phyloP scores from a whole-genome alignment of 345 rosid genomes.

The Rhodomyrtus tomentosa region DNA sequence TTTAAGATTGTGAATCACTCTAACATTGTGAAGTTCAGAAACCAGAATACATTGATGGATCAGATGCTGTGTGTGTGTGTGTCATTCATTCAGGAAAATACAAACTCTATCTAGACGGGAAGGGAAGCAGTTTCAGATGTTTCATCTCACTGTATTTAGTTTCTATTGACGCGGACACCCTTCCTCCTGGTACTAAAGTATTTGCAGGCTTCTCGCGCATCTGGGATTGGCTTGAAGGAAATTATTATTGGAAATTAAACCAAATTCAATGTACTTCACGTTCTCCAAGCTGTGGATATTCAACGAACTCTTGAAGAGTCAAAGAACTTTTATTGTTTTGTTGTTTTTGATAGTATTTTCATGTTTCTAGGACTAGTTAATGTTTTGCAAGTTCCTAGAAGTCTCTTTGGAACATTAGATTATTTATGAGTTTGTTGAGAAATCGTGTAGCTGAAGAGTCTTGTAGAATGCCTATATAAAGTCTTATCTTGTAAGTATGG shows the following conservation, averaged over 20 bases:
- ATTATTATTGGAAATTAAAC: slow-evolving; percentile 8
- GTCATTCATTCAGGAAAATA: slow-evolving; percentile 19
- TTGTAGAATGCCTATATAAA: no score
- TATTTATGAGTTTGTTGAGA: no score
- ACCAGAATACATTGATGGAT: neutral
- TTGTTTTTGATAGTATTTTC: no score
- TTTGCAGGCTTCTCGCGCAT: slow-evolving; percentile 19
- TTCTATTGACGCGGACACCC: slow-evolving; percentile 4
- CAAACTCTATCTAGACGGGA: slow-evolving; percentile 19
- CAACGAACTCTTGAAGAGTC: no score
- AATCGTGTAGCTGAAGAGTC: no score
- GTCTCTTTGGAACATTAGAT: no score
- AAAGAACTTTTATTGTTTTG: no score
- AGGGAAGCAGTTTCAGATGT: slow-evolving; percentile 3
- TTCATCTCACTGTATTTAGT: slow-evolving; percentile 15
- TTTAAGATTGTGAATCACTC: neutral
- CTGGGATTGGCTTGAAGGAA: slow-evolving; percentile 12
- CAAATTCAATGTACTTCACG: no score
- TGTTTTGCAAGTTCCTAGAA: no score
- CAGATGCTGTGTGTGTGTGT: neutral
- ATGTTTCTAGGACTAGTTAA: no score
- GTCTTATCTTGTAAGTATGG: no score
- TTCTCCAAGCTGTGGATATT: no score
- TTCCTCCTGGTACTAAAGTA: slow-evolving; percentile 11
- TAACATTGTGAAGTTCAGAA: neutral